phyloP scores from a whole-genome alignment of 192 early-diverging fungal species.

The Mortierella antarctica region DNA sequence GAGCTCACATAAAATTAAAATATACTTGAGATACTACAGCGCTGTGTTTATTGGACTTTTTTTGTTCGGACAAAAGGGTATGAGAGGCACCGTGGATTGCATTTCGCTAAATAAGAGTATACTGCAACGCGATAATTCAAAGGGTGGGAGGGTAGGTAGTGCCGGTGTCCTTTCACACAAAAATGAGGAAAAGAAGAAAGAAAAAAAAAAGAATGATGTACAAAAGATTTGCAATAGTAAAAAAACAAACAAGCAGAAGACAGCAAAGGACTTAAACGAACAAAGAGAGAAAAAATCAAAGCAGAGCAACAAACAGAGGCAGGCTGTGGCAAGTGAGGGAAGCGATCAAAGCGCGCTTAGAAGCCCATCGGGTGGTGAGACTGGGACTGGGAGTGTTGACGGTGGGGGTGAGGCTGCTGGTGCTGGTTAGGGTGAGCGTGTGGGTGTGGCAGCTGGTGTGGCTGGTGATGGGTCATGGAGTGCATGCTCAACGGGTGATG shows the following conservation, averaged over 20 bases:
- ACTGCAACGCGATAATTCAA: background rate
- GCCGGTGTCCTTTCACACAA: background rate
- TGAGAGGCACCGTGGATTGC: no score
- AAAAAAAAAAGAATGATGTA: background rate
- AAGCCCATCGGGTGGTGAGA: conserved; percentile 49
- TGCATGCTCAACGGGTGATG: conserved; percentile 30
- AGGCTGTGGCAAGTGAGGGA: no score
- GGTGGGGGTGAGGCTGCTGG: conserved; percentile 3
- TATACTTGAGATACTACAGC: no score
- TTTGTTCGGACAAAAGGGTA: no score
- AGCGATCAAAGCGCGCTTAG: conserved; percentile 20
- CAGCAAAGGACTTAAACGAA: background rate
- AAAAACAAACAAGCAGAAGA: background rate
- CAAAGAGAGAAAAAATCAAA: background rate
- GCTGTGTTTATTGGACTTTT: no score
- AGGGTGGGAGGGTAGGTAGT: no score
- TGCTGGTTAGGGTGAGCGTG: conserved; percentile 50
- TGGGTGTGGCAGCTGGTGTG: conserved; percentile 41
- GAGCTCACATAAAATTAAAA: no score
- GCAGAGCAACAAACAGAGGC: background rate
- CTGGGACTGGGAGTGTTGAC: conserved; percentile 25
- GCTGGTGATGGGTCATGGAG: conserved; percentile 40
- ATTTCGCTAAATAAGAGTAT: background rate
- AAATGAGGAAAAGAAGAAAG: no score
- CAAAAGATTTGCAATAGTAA: no score